Percentiles rank a stretch among this genome's conserved stretches.
Evolutionary conservation across 495 filamentous ascomycete genomes (phyloP).

Genomic region (Trichoderma orchidacearum): DNA sequence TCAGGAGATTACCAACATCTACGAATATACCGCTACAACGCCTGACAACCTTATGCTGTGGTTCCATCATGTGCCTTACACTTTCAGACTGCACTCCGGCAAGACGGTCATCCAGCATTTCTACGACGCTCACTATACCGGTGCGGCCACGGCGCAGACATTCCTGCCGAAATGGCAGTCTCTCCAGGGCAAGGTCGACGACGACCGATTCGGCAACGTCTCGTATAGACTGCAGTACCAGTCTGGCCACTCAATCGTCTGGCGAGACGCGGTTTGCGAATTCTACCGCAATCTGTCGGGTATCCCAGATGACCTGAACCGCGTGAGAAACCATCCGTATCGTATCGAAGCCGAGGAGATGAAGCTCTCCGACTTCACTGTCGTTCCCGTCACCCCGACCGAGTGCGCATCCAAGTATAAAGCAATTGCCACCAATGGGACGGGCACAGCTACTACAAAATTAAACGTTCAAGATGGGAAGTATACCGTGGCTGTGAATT

Average conservation of each 20-base stretch:
- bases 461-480: conserved; percentile 34
- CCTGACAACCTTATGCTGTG: conserved; percentile 58
- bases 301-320: conserved; percentile 38
- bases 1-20: conserved; percentile 37
- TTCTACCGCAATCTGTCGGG: conserved; percentile 48
- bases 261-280: conserved; percentile 49
- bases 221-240: conserved; percentile 46
- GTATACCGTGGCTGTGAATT: conserved; percentile 52
- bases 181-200: conserved; percentile 42
- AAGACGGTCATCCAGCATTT: conserved; percentile 67
- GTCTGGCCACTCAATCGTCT: conserved; percentile 54
- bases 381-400: conserved; percentile 31
- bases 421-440: conserved; percentile 25
- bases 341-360: conserved; percentile 50
- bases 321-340: conserved; percentile 42
- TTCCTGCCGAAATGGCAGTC: conserved; percentile 41
- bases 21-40: conserved; percentile 47
- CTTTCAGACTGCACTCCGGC: conserved; percentile 45
- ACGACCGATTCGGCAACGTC: conserved; percentile 45
- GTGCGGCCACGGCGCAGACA: conserved; percentile 42
- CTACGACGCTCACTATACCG: conserved; percentile 56
- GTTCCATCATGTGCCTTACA: conserved; percentile 68
- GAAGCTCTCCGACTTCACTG: conserved; percentile 35
- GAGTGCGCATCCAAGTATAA: conserved; percentile 36
- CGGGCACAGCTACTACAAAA: conserved; percentile 32